A percentile compares a stretch with the other conserved stretches of the same genome.
phyloP scores from a whole-genome alignment of 2,329 filamentous ascomycete genomes.

The Plectosphaerella cucumerina region DNA sequence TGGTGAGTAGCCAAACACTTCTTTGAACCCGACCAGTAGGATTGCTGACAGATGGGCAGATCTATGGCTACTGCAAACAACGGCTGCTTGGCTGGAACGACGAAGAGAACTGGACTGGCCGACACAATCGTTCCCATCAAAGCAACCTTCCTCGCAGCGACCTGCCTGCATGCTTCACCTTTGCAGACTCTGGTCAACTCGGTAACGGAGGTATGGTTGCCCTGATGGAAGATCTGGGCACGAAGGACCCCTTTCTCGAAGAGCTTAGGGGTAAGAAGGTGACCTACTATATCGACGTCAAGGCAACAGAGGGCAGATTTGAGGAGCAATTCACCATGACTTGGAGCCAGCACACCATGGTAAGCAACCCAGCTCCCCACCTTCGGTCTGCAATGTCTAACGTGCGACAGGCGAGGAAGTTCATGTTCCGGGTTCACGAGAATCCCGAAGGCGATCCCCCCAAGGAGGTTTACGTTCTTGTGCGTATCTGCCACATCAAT shows the following conservation, averaged over 20 bases:
- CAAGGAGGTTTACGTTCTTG: background rate
- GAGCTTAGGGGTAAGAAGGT: background rate
- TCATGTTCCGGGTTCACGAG: background rate
- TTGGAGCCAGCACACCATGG: background rate
- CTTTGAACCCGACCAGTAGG: background rate
- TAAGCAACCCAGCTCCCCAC: background rate
- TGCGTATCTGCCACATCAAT: background rate
- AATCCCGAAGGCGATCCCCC: background rate
- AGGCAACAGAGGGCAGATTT: background rate
- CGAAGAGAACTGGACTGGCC: background rate
- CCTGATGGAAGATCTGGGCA: background rate
- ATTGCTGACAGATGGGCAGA: background rate
- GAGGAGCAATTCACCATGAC: background rate
- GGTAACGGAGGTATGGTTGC: background rate
- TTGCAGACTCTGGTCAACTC: background rate
- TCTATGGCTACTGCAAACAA: background rate
- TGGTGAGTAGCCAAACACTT: background rate
- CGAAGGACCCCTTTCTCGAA: background rate
- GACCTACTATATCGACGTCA: background rate
- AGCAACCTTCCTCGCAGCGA: background rate
- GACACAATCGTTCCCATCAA: background rate
- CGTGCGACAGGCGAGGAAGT: background rate
- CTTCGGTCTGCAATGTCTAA: background rate
- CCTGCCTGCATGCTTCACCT: background rate
- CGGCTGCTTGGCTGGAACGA: background rate